Base-by-base conservation (phyloP, 2,329 filamentous ascomycete genomes). In the Penicillium occitanis region DNA sequence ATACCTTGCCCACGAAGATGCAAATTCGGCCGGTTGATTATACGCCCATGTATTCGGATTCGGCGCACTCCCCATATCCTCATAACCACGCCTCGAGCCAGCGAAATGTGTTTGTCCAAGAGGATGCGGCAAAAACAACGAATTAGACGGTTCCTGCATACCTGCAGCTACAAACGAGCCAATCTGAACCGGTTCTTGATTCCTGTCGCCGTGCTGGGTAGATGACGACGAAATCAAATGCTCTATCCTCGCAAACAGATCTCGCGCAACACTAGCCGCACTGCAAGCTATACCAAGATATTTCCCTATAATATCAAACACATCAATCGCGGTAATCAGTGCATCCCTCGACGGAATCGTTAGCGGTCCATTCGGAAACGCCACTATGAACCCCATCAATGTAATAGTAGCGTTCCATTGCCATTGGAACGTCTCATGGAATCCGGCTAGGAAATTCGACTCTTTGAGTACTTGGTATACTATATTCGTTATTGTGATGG, bases 371-470 rank as follows among this genome's bases (percentile, higher is more conserved):
- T 44, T 63, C 14, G 65, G 65, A 53, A 60, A 63, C 11, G 61
- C 44, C 1, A 44, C 35, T 30, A 66, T 50, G 25, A 63, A 66
- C 0, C 60, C 65, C 14, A 66, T 46, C 17, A 66, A 44, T 25
- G 65, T 63, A 3, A 66, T 30, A 10, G 60, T 63, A 5, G 65
- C 65, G n/a, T 66, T 66, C 65, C 65, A 66, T 46, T 63, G 60
- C 65, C 65, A 66, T 25, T 66, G 65, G 17, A 66, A 66, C 5
- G 53, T 61, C 19, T 66, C 65, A 14, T 63, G 61, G 4, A 63
- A 63, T 1, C 65, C 65, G 1, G 51, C 35, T 7, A 66, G 30
- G 11, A 46, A 40, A 33, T 66, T 60, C 7, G 65, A 60, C 17
- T 59, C 55, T 17, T 58, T 63, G 13, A 66, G 2, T 17, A 33